Conservation (phyloP, 495 filamentous ascomycete genomes). For the Thozetella sp. region DNA sequence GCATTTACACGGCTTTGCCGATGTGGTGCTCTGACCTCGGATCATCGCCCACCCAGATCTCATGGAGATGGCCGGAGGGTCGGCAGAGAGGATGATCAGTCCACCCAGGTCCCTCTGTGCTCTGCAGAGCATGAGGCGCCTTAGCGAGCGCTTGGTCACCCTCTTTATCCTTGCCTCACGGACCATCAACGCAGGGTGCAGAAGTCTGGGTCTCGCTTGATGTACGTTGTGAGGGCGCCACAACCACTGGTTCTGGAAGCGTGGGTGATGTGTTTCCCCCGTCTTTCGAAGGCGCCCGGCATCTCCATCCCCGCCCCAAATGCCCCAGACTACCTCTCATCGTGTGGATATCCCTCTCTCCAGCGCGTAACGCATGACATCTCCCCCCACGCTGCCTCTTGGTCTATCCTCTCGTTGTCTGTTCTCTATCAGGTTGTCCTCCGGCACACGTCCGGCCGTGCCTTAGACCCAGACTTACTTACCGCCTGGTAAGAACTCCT, state of each 20-base stretch:
- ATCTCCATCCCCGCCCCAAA: no score
- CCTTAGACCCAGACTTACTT: constrained; percentile 17
- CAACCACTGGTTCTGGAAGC: neutral
- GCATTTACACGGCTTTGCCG: constrained; percentile 20
- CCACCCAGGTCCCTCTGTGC: no score
- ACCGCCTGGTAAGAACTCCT: constrained; percentile 25
- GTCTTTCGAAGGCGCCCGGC: neutral
- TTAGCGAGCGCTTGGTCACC: no score
- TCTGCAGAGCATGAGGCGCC: neutral
- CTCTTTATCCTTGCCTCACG: neutral
- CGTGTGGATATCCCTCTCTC: neutral
- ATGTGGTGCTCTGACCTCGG: constrained; percentile 1
- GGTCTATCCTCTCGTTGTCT: neutral
- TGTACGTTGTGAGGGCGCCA: neutral
- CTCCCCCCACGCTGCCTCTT: neutral
- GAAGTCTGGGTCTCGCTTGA: neutral
- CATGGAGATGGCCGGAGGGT: no score
- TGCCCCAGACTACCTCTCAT: neutral
- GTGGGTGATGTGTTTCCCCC: neutral
- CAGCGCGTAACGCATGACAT: constrained; percentile 4
- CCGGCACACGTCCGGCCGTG: neutral
- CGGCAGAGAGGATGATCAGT: no score
- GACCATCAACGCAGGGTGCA: neutral
- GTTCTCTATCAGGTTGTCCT: neutral
- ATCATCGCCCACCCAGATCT: neutral